Conservation (phyloP, 352 stramenopile species). For the Phytophthora citrophthora region DNA sequence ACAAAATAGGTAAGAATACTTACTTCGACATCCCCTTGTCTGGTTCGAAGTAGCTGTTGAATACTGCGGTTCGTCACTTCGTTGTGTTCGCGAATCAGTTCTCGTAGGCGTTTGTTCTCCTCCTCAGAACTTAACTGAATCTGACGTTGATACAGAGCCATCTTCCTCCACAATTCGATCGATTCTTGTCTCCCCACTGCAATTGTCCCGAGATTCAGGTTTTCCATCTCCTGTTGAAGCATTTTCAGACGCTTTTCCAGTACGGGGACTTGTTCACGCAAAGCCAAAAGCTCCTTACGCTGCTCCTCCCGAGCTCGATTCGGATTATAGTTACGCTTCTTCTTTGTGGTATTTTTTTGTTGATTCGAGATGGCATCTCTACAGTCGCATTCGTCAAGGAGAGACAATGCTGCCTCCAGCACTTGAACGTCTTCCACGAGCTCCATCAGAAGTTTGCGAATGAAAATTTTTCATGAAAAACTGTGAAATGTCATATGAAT, state of each 20-base stretch:
- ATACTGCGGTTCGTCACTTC: constrained; percentile 4
- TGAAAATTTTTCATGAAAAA: background rate
- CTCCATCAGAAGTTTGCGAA: background rate
- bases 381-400: constrained; percentile 25
- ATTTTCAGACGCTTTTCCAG: constrained; percentile 16
- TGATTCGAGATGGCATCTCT: background rate
- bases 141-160: constrained; percentile 14
- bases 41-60: constrained; percentile 3
- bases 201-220: background rate
- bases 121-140: constrained; percentile 9
- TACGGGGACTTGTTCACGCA: constrained; percentile 12
- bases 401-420: constrained; percentile 24
- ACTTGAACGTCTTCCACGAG: constrained; percentile 26
- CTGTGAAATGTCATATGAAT: background rate
- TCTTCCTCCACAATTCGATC: constrained; percentile 19
- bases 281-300: constrained; percentile 17
- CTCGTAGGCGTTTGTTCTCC: constrained; percentile 30
- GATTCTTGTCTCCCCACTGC: background rate
- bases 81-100: constrained; percentile 10
- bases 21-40: constrained; percentile 5
- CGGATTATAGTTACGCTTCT: constrained; percentile 24
- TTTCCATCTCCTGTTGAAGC: constrained; percentile 7
- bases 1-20: too few relatives aligned
- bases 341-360: constrained; percentile 3
- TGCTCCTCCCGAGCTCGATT: constrained; percentile 29